Evolutionary conservation across 148 eudicot species (phyloP).

Genomic region (Fagopyrum homotropicum): DNA sequence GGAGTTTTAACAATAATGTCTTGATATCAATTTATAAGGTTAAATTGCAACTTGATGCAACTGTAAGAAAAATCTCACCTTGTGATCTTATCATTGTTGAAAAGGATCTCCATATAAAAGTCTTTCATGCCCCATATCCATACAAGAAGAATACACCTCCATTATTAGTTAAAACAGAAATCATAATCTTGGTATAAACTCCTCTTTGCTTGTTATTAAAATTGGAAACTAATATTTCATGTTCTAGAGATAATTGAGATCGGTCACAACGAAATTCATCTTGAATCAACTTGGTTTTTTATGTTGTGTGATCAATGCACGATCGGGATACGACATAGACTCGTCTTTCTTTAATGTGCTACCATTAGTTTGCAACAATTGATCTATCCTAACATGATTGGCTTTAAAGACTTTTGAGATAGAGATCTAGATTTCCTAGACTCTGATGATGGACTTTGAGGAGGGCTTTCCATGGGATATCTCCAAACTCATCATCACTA

Average conservation of each 20-base stretch:
- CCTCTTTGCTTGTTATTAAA: conserved; percentile 9
- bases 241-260: not conserved
- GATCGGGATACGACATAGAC: not conserved
- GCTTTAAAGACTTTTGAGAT: no score
- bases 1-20: no score
- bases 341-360: not conserved
- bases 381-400: not conserved
- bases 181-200: not conserved
- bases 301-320: not conserved
- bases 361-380: not conserved
- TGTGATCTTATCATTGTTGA: not conserved
- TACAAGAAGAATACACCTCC: conserved; percentile 22
- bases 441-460: no score
- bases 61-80: conserved; percentile 17
- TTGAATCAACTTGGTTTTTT: not conserved
- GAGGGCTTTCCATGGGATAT: no score
- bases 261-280: conserved; percentile 16
- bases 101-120: not conserved
- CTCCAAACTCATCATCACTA: no score
- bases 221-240: not conserved
- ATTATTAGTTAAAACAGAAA: not conserved
- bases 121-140: conserved; percentile 28
- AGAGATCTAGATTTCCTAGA: no score
- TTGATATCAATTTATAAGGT: no score
- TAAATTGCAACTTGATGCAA: conserved; percentile 24